Evolutionary conservation across 2,329 filamentous ascomycete species (phyloP), one percentile per base, ranked within the genome.

Genomic region (Neoscytalidium dimidiatum): DNA sequence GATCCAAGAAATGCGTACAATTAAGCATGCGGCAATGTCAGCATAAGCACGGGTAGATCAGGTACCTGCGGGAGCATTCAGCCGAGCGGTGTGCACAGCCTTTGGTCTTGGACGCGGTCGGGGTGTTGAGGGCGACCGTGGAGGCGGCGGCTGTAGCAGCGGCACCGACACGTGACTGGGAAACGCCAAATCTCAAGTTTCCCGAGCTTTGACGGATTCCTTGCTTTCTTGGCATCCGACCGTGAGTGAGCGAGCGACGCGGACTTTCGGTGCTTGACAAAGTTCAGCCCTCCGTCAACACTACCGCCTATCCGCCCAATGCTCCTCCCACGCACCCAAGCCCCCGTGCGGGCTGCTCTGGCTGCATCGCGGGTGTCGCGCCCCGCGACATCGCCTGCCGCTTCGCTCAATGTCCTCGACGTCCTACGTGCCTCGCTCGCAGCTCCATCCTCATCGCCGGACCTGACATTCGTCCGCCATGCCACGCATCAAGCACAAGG

Each of bases 401-500:
- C 72, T 14, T 64, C 62, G 41, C 33, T 41, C 72, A 76, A 75
- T 71, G 72, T 69, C 70, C 62, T 73, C 67, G 60, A 72, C 48
- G 66, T 69, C 62, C 66, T 68, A 17, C 67, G 65, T 26, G 51
- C 51, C 35, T 64, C 60, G 41, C 29, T 64, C 49, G 56, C 62
- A 33, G 62, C 62, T 21, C 35, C 64, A 7, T 60, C 64, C 38
- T 21, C 70, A 56, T 70, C 75, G 65, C 73, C 77, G 49, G 71
- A 73, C 49, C 76, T 83, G 70, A 79, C 78, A 46, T 82, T 83
- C 71, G 76, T 85, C 68, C 82, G 88, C 75, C 80, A 88, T 74
- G 88, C 88, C 68, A 85, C 87, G 17, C 88, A 90, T 81, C 84
- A 86, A 70, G 79, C 86, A 28, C 86, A 90, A 80, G 87, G 87